A percentile compares a stretch with the other conserved stretches of the same genome.
phyloP scores from a whole-genome alignment of 495 filamentous ascomycete genomes.

The Penicillium coffeae region DNA sequence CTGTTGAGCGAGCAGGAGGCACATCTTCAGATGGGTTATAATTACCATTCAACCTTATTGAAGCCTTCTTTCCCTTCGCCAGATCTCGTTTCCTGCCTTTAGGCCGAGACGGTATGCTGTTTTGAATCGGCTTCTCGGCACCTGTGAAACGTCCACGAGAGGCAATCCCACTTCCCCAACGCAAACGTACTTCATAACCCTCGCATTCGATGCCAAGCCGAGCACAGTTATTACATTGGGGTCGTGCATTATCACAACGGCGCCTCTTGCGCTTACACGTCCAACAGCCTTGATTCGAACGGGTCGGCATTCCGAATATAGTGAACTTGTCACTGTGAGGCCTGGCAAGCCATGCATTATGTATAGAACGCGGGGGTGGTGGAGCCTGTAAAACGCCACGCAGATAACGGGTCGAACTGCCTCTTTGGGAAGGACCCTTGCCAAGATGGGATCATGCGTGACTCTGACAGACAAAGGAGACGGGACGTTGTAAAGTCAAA shows the following conservation, averaged over 20 bases:
- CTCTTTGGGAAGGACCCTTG: slow-evolving; percentile 2
- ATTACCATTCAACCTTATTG: neutral
- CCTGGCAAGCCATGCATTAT: neutral
- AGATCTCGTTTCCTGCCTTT: slow-evolving; percentile 31
- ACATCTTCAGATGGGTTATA: neutral
- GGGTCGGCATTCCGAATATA: slow-evolving; percentile 33
- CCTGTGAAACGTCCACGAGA: slow-evolving; percentile 35
- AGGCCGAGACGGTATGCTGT: slow-evolving; percentile 18
- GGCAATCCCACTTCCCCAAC: slow-evolving; percentile 35
- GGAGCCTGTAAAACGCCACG: slow-evolving; percentile 3
- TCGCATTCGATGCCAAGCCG: slow-evolving; percentile 28
- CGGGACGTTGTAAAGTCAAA: too few relatives aligned
- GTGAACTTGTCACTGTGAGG: neutral
- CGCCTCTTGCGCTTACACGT: slow-evolving; percentile 36
- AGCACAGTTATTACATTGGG: slow-evolving; percentile 24
- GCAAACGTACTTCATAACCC: slow-evolving; percentile 35
- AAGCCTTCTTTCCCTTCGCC: slow-evolving; percentile 17
- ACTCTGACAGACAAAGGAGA: too few relatives aligned
- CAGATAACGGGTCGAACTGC: slow-evolving; percentile 21
- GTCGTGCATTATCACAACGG: slow-evolving; percentile 29
- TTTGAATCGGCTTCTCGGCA: slow-evolving; percentile 29
- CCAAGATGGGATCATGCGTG: neutral
- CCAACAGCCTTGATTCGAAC: slow-evolving; percentile 34
- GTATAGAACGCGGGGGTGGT: slow-evolving; percentile 15
- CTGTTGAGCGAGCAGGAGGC: too few relatives aligned